phyloP scores from a whole-genome alignment of 1,284 basidiomycete species.

The Cutaneotrichosporon daszewskae region DNA sequence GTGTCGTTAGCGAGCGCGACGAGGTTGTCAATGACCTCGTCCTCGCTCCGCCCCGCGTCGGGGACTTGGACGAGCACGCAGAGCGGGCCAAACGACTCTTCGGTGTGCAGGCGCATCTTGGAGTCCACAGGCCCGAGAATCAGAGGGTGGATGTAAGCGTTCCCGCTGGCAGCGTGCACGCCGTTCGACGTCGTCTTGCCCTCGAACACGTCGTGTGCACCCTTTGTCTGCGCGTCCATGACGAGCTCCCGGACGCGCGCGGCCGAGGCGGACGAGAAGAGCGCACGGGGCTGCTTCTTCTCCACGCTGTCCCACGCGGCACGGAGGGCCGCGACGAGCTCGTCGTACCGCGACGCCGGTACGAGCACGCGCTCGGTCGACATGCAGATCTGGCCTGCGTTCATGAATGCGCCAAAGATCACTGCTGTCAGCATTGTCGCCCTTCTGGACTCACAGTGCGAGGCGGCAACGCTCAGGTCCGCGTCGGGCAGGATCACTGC shows the following conservation, averaged over 20 bases:
- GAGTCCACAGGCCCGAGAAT: constrained; percentile 52
- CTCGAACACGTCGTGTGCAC: constrained; percentile 48
- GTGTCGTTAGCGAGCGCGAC: constrained; percentile 52
- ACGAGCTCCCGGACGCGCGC: constrained; percentile 54
- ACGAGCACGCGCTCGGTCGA: constrained; percentile 63
- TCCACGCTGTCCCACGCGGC: constrained; percentile 34
- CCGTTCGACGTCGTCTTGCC: not conserved
- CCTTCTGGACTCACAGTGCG: constrained; percentile 16
- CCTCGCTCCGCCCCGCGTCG: constrained; percentile 6
- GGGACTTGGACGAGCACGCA: constrained; percentile 27
- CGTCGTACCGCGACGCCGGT: constrained; percentile 42
- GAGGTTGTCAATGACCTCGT: constrained; percentile 50
- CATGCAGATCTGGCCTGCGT: constrained; percentile 67
- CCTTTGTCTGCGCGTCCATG: constrained; percentile 53
- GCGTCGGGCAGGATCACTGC: constrained; percentile 58
- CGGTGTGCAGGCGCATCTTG: constrained; percentile 55
- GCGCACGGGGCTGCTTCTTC: constrained; percentile 22
- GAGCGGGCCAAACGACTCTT: constrained; percentile 61
- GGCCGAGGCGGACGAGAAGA: constrained; percentile 55
- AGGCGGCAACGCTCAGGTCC: constrained; percentile 55
- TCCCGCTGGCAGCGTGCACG: not conserved
- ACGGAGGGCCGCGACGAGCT: constrained; percentile 42
- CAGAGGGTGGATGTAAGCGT: constrained; percentile 52
- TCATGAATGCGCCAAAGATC: constrained; percentile 57
- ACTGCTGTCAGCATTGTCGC: constrained; percentile 40